Evolutionary conservation across 2,329 filamentous ascomycete genomes (phyloP), one percentile per base, ranked within the genome.

Genomic region (Talaromyces sp.): DNA sequence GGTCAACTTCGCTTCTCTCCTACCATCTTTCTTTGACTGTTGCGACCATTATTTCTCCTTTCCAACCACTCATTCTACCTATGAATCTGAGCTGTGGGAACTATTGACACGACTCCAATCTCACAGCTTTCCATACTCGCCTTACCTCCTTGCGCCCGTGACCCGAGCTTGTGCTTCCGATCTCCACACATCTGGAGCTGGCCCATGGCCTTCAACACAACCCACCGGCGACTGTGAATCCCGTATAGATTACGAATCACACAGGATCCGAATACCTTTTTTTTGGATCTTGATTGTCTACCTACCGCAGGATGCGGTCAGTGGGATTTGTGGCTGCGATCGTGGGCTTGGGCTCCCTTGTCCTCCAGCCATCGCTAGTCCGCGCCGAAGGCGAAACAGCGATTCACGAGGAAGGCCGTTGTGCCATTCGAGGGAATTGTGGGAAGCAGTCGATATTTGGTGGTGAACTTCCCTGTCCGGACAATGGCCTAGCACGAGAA

Each of bases 401-500:
- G 47, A 89, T 86, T 60, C 93, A 97, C 65, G 92, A 97, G 74
- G 80, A 87, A 45, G 93, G 93, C 36, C 84, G 93, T 60, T 97
- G 93, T 73, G 91, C 93, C 1, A 90, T 97, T 57, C 85, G 93
- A 45, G 91, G 91, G 7, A 88, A 95, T 58, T 99, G 94, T 70
- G 94, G 94, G 43, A 92, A 91, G 73, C 87, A 93, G 74, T 87
- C 88, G 58, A 88, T 94, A 70, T 97, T 97, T 66, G 90, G 91
- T 51, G 88, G 90, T 52, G 85, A 96, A 62, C 80, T 97, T 55
- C 94, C 94, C 3, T 99, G 94, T 70, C 86, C 92, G 13, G 93
- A 99, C 75, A 99, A 99, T 70, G 91, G 82, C 3, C 78, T 87
- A 32, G 94, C 94, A 32, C 79, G 86, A 58, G 82, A 88, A 30